Evolutionary conservation across 768 basidiomycete genomes (phyloP), one percentile per base, ranked within the genome.

Genomic region (Russula olivacea): DNA sequence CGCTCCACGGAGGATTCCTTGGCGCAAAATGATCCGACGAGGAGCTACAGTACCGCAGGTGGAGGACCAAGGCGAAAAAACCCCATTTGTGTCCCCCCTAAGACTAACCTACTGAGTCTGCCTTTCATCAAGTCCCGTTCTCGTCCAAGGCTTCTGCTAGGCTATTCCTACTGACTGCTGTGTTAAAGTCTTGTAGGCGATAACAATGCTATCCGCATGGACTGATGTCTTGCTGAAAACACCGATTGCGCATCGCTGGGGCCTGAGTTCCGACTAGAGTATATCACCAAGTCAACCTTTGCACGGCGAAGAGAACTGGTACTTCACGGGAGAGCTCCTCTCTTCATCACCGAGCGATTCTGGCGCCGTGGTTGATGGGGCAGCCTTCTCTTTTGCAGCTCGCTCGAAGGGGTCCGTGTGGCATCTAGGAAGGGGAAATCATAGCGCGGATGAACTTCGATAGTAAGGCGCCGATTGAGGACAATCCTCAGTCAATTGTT

Each of bases 321-420:
- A 15, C 21, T 49, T 17, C 19, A 15, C 3, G 17, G 30, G 50
- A 11, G 17, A 32, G 5, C 23, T 3, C 10, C 14, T 25, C 9
- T 11, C 23, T 28, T 28, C 4, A 40, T 52, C 41, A 45, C 36
- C 11, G 30, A 23, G 41, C 10, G 14, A 21, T n/a, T 0, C 28
- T 12, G 48, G 9, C 12, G 2, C 30, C 25, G 23, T 12, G 25
- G 28, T n/a, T 19, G 4, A 49, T 8, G 3, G 19, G 12, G 28
- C 15, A 58, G 9, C 36, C n/a, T 32, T 40, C 12, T 30, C 30
- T 15, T 7, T 25, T 78, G 19, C 81, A 86, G 62, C 75, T 88
- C 10, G 84, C 86, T 89, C 25, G 75, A 77, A 14, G 86, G 88
- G 66, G 78, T 81, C 2, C 76, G 78, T 5, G 76, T 80, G 4